Evolutionary conservation across 2,329 filamentous ascomycete genomes (phyloP), one percentile per base, ranked within the genome.

Genomic region (Penicillium sp.): DNA sequence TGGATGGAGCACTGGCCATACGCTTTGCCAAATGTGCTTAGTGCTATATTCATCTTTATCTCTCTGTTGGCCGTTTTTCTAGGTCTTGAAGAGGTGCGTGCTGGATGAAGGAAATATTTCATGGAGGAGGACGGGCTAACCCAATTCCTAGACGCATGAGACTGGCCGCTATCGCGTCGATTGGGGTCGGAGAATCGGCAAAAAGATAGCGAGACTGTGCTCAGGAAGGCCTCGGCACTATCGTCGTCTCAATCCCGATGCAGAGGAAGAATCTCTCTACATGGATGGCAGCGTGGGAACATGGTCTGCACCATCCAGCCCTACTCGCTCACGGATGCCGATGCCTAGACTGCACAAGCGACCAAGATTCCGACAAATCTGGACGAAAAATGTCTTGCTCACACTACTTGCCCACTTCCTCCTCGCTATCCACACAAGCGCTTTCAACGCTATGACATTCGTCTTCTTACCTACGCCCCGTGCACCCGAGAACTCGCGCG

Each of bases 401-500:
- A 82, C 79, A 0, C 68, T 90, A 3, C 65, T 88, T 44, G 81
- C 80, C 24, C 85, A 86, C 57, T 85, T 85, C 29, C 81, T 90
- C 45, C 84, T 89, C 61, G 85, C 87, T 57, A 84, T 90, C 64
- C 87, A 90, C 71, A 79, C 90, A 62, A 87, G 85, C 54, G 86
- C 87, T 26, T 92, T 90, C 75, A 87, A 89, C 65, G 82, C 86
- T 2, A 81, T 92, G 42, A 89, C 86, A 76, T 88, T 89, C 55
- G 79, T 90, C 46, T 91, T 92, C 70, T 79, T 92, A 42, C 89
- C 88, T 1, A 88, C 87, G 0, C 85, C 87, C 0, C 84, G 86
- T 4, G 83, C 77, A 56, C 70, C 68, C 0, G 74, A 70, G 71
- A 78, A 61, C 64, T 65, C 61, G 62, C 54, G 64, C 50, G 61